A percentile compares a stretch with the other conserved stretches of the same genome.
phyloP scores from a whole-genome alignment of 164 flowering plant species.

The Vitis cinerea region DNA sequence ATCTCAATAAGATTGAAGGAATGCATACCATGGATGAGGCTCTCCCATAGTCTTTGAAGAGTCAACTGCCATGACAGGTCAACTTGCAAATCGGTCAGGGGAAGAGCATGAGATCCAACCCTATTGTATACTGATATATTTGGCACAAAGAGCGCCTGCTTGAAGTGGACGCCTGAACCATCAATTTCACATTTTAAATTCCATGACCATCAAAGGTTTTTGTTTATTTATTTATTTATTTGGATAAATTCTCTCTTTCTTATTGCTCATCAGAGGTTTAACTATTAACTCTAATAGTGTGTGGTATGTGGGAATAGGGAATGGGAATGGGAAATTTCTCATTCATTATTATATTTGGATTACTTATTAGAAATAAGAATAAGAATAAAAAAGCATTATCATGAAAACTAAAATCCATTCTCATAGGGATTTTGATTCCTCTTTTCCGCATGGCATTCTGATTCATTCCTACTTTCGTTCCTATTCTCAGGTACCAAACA shows the following conservation, averaged over 20 bases:
- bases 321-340: not conserved
- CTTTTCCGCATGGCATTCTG: too few relatives aligned
- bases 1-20: too few relatives aligned
- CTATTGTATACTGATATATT: conserved; percentile 72
- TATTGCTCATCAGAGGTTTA: too few relatives aligned
- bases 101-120: conserved; percentile 52
- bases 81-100: conserved; percentile 50
- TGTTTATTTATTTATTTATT: too few relatives aligned
- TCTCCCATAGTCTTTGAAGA: conserved; percentile 83
- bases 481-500: too few relatives aligned
- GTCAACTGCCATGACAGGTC: conserved; percentile 87
- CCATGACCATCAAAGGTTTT: not conserved
- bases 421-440: too few relatives aligned
- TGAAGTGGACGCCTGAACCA: conserved; percentile 77
- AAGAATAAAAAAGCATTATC: too few relatives aligned
- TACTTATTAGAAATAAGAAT: too few relatives aligned
- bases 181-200: conserved; percentile 6
- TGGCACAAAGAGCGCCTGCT: conserved; percentile 90
- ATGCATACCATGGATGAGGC: conserved; percentile 33
- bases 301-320: too few relatives aligned
- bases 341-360: not conserved
- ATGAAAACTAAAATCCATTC: too few relatives aligned
- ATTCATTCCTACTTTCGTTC: too few relatives aligned
- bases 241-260: not conserved
- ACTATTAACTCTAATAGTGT: too few relatives aligned